These are phyloP conservation scores for Moniliella sp. DNA, from an alignment of 1,284 basidiomycete genomes.

Conservation along the genomic window DNA sequence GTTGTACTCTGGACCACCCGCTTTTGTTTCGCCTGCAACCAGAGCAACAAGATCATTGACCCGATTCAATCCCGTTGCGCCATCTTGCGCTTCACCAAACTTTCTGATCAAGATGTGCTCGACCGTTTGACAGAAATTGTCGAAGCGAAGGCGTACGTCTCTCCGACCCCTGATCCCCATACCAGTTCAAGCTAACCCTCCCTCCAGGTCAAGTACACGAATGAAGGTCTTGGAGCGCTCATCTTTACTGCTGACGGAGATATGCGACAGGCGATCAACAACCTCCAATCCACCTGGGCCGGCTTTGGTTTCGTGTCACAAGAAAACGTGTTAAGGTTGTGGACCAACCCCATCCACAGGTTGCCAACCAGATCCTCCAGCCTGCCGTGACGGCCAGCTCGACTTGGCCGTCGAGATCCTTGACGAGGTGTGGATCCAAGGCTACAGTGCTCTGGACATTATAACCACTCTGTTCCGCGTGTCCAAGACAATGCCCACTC, in stretches of 20 bases:
- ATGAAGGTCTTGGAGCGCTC: conserved; percentile 79
- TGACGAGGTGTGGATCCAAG: conserved; percentile 73
- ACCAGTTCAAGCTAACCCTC: too few species aligned
- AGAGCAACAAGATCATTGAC: conserved; percentile 99
- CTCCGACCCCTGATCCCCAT: neutral
- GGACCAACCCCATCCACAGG: conserved; percentile 88
- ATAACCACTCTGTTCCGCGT: conserved; percentile 86
- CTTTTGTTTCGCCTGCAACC: conserved; percentile 93
- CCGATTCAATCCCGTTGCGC: conserved; percentile 89
- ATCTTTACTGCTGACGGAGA: conserved; percentile 99
- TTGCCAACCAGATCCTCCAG: conserved; percentile 59
- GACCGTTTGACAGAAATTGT: conserved; percentile 82
- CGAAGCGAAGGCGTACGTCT: conserved; percentile 60
- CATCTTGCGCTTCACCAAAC: conserved; percentile 73
- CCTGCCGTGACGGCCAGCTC: conserved; percentile 62
- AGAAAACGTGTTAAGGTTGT: conserved; percentile 99
- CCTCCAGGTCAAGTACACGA: conserved; percentile 72
- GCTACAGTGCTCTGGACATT: conserved; percentile 91
- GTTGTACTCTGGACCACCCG: conserved; percentile 91
- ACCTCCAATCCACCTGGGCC: conserved; percentile 82
- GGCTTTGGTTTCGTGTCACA: conserved; percentile 90
- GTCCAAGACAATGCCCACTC: conserved; percentile 46
- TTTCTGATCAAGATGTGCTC: conserved; percentile 71
- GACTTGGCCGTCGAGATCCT: conserved; percentile 63
- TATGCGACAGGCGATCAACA: conserved; percentile 98